Percentiles rank a stretch among this genome's conserved stretches.
These are phyloP conservation scores for Hibiscus tridactylites DNA, from an alignment of 345 rosid genomes.

Conservation along the genomic window DNA sequence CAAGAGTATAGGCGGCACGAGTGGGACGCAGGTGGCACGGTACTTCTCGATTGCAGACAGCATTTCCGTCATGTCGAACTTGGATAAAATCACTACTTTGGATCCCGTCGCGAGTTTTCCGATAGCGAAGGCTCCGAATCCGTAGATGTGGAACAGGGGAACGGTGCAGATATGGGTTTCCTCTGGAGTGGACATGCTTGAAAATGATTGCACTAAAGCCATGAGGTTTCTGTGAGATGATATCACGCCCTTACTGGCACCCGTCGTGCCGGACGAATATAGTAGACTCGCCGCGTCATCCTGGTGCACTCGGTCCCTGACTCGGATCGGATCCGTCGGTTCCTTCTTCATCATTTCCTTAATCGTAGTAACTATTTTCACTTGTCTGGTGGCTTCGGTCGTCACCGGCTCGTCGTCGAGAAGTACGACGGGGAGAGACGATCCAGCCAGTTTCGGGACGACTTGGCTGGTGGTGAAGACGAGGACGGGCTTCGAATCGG, in stretches of 20 bases:
- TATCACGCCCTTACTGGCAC: neutral
- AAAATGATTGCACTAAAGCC: neutral
- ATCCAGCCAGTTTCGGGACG: slow-evolving; percentile 44
- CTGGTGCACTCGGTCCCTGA: slow-evolving; percentile 36
- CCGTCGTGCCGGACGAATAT: neutral
- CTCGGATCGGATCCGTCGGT: slow-evolving; percentile 23
- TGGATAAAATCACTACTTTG: neutral
- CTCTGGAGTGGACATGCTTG: neutral
- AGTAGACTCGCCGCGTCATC: neutral
- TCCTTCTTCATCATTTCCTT: slow-evolving; percentile 38
- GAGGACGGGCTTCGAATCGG: slow-evolving; percentile 55
- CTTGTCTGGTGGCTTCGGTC: neutral
- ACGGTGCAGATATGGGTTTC: neutral
- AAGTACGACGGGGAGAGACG: slow-evolving; percentile 47
- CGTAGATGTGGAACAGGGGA: neutral
- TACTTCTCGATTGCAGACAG: neutral
- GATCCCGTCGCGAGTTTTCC: neutral
- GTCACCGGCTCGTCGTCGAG: slow-evolving; percentile 28
- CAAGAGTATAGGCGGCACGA: neutral
- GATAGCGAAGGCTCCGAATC: neutral
- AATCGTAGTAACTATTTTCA: slow-evolving; percentile 33
- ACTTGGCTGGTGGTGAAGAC: slow-evolving; percentile 61
- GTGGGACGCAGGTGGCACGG: neutral
- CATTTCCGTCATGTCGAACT: neutral
- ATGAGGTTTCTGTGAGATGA: neutral